phyloP scores from a whole-genome alignment of 345 rosid species.

The Citrus hindsii region DNA sequence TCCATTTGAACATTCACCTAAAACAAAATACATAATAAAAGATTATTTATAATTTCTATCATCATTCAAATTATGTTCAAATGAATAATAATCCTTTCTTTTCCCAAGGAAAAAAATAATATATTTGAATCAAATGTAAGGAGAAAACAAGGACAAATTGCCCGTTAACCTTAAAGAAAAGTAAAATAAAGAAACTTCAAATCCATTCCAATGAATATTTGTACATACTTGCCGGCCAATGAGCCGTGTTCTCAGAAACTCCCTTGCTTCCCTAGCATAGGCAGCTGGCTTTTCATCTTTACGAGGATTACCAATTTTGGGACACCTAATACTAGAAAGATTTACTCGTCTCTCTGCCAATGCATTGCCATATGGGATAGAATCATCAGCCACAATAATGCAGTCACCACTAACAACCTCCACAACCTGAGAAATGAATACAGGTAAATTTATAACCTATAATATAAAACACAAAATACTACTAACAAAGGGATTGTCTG shows the following conservation, averaged over 20 bases:
- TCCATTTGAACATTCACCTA: constrained; percentile 95
- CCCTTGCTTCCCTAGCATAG: constrained; percentile 92
- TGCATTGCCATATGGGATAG: constrained; percentile 77
- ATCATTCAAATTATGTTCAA: neutral
- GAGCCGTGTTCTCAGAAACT: constrained; percentile 75
- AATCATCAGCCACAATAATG: constrained; percentile 85
- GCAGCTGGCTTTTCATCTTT: constrained; percentile 90
- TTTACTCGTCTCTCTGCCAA: constrained; percentile 82
- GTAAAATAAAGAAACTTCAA: neutral
- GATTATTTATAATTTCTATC: neutral
- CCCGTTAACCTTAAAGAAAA: neutral
- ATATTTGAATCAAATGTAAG: neutral
- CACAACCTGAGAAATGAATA: constrained; percentile 54
- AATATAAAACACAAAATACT: neutral
- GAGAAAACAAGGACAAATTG: neutral
- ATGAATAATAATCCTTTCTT: neutral
- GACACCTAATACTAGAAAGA: constrained; percentile 91
- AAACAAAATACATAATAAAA: neutral
- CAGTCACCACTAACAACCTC: constrained; percentile 99
- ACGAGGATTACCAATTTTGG: constrained; percentile 87
- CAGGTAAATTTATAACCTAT: neutral
- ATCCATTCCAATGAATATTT: neutral
- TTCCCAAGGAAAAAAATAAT: neutral
- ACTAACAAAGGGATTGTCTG: neutral
- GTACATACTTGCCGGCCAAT: constrained; percentile 67